phyloP scores from a whole-genome alignment of 495 filamentous ascomycete genomes.

The Xylaria nigripes region DNA sequence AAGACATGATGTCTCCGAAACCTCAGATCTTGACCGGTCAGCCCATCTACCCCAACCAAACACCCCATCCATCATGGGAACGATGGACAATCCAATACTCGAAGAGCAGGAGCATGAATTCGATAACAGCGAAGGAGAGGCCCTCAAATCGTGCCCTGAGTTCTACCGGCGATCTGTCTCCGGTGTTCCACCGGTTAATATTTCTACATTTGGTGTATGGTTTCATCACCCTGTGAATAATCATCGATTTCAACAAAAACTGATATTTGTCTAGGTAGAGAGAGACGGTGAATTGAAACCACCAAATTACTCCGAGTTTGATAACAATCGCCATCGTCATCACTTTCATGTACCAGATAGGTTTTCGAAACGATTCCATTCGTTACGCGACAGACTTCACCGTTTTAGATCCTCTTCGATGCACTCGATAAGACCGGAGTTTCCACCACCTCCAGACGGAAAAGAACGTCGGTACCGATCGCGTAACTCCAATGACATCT shows the following conservation, averaged over 20 bases:
- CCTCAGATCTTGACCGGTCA: slow-evolving; percentile 1
- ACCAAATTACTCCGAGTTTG: slow-evolving; percentile 11
- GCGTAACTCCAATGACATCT: slow-evolving; percentile 20
- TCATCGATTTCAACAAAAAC: not conserved
- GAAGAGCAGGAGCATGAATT: not conserved
- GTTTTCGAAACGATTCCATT: slow-evolving; percentile 27
- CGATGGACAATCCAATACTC: not conserved
- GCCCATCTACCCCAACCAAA: not conserved
- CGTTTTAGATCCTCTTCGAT: slow-evolving; percentile 17
- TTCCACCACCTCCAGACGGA: slow-evolving; percentile 14
- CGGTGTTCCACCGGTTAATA: not conserved
- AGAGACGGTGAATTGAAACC: slow-evolving; percentile 3
- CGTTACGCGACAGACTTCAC: slow-evolving; percentile 15
- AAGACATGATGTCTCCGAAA: slow-evolving; percentile 21
- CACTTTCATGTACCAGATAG: slow-evolving; percentile 17
- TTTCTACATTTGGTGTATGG: slow-evolving; percentile 1
- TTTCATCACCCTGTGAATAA: not conserved
- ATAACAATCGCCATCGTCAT: slow-evolving; percentile 11
- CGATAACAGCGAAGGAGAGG: slow-evolving; percentile 4
- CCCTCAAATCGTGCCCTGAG: slow-evolving; percentile 21
- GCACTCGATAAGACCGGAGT: slow-evolving; percentile 19
- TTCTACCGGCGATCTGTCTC: slow-evolving; percentile 13
- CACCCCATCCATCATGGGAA: not conserved
- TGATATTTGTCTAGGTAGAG: slow-evolving; percentile 2
- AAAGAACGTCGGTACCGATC: slow-evolving; percentile 22